Evolutionary conservation across 2,329 filamentous ascomycete species (phyloP), one percentile per base, ranked within the genome.

Genomic region (Teratosphaeria epicoccoides): DNA sequence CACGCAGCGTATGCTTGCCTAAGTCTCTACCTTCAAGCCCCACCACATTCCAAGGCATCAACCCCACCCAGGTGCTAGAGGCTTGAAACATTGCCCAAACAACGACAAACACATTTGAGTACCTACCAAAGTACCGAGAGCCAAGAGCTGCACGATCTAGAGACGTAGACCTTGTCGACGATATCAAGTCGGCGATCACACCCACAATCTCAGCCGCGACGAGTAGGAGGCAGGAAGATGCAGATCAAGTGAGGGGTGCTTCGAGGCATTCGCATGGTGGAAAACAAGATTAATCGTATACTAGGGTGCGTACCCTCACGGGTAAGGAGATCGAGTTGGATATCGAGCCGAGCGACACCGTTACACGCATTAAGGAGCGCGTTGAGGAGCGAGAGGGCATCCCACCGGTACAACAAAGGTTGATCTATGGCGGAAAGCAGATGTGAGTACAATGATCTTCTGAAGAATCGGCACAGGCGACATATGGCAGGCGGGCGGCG

Each of bases 311-410:
- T 68, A 98, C 93, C 57, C 83, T 98, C 59, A 97, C 93, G 58
- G 93, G 93, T 67, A 97, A 97, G 78, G 89, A 98, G 75, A 97
- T 97, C 70, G 91, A 97, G 78, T 83, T 98, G 64, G 90, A 97
- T 68, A 95, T 98, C 68, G 93, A 97, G 76, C 78, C 82, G 49
- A 84, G 88, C 66, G 95, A 95, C 79, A 95, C 48, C 11, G 51
- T 56, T 22, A 24, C 33, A 17, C 24, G 28, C 20, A 97, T 98
- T 78, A 98, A 98, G 79, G 93, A 97, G 74, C 90, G 91, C 65
- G 93, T 98, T 51, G 93, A 98, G 72, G 93, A 98, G 76, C 97
- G 97, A 74, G 93, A 97, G 69, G 93, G 93, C 52, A 98, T 98
- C 63, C 91, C 93, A 43, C 93, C 93, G 1, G 89, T 93, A 17